phyloP scores from a whole-genome alignment of 2,329 filamentous ascomycete species.

The Coleophoma cylindrospora region DNA sequence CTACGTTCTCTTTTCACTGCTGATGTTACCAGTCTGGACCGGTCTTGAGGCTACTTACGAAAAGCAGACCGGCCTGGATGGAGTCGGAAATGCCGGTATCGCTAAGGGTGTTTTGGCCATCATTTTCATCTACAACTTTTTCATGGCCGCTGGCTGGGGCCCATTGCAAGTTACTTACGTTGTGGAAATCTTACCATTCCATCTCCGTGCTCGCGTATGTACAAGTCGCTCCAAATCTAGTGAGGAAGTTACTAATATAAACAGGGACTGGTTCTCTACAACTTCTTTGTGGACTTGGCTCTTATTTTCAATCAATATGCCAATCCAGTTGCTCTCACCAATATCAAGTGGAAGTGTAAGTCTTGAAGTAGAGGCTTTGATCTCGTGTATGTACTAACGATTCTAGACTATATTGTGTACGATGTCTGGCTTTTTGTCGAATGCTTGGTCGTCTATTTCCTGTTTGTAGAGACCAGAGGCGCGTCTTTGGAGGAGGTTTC shows the following conservation, averaged over 20 bases:
- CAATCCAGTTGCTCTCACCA: conserved; percentile 32
- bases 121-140: background rate
- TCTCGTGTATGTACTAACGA: too few species aligned
- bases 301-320: conserved; percentile 34
- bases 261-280: conserved; percentile 24
- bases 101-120: conserved; percentile 14
- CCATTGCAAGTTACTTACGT: background rate
- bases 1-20: too few species aligned
- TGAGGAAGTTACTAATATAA: too few species aligned
- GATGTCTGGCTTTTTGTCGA: conserved; percentile 25
- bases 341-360: conserved; percentile 28
- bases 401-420: conserved; percentile 28
- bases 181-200: background rate
- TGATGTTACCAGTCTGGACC: conserved; percentile 10
- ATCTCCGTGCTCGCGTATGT: background rate
- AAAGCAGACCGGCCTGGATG: conserved; percentile 3
- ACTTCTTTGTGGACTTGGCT: conserved; percentile 16
- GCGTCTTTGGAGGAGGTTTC: conserved; percentile 5
- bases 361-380: too few species aligned
- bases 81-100: conserved; percentile 3
- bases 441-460: conserved; percentile 27
- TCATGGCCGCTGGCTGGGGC: background rate
- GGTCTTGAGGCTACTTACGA: conserved; percentile 14
- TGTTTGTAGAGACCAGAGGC: conserved; percentile 18
- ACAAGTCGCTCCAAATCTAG: too few species aligned